Conservation (phyloP, 495 filamentous ascomycete genomes). For the Ramalina intermedia region DNA sequence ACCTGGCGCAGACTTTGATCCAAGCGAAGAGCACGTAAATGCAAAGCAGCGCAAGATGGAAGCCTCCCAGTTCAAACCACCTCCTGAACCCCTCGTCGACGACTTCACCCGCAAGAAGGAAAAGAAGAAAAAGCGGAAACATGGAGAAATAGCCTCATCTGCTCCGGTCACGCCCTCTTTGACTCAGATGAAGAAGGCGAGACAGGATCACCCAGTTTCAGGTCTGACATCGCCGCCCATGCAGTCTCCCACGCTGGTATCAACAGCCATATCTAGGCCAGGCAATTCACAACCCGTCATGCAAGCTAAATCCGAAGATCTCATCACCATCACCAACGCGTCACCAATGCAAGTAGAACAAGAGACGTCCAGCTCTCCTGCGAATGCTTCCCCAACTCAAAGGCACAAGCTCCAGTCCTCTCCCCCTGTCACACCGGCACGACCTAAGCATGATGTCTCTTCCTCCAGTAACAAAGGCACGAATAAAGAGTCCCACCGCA, state of each 20-base stretch:
- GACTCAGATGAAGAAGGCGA: neutral
- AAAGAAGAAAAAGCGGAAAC: slow-evolving; percentile 1
- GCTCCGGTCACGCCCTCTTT: neutral
- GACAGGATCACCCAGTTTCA: neutral
- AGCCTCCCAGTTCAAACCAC: slow-evolving; percentile 1
- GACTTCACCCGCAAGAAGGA: neutral
- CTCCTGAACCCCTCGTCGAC: neutral
- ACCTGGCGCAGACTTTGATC: neutral
- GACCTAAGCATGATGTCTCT: neutral
- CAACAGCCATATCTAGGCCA: neutral
- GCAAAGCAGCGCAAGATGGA: neutral
- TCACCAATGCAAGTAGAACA: neutral
- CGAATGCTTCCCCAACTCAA: too few species aligned
- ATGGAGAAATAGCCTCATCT: neutral
- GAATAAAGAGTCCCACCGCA: neutral
- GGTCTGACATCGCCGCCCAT: too few species aligned
- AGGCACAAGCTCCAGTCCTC: too few species aligned
- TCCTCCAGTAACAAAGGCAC: neutral
- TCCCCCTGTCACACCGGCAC: neutral
- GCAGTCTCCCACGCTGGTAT: neutral
- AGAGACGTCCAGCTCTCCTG: neutral
- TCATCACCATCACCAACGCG: neutral
- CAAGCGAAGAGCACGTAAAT: neutral
- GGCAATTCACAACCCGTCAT: too few species aligned
- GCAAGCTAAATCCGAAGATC: neutral